Conservation (phyloP, 129 eudicot genomes). For the Cynara cardunculus region DNA sequence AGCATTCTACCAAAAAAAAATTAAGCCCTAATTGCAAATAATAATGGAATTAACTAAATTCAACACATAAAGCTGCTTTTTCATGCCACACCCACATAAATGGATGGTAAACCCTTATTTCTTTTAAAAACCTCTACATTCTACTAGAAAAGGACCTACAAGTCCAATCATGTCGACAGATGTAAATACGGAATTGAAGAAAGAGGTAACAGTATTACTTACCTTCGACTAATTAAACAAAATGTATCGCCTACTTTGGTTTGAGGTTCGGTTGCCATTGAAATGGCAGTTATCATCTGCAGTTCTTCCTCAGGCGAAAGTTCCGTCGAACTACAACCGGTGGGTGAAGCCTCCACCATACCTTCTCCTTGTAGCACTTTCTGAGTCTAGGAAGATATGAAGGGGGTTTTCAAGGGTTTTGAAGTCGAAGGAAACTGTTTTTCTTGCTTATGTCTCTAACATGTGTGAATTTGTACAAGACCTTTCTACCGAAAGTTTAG, state of each 20-base stretch:
- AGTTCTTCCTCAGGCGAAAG: slow-evolving; percentile 82
- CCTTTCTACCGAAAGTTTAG: background rate
- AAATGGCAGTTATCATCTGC: slow-evolving; percentile 44
- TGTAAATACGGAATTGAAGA: background rate
- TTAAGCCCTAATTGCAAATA: slow-evolving; percentile 9
- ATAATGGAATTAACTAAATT: background rate
- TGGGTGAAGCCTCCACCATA: slow-evolving; percentile 28
- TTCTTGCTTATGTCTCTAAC: slow-evolving; percentile 11
- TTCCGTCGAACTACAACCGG: slow-evolving; percentile 23
- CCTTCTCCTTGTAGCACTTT: slow-evolving; percentile 7
- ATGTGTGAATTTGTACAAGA: slow-evolving; percentile 10
- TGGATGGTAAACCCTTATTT: slow-evolving; percentile 2
- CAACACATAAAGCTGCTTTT: background rate
- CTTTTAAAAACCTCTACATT: background rate
- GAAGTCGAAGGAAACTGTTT: slow-evolving; percentile 10
- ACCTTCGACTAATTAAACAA: slow-evolving; percentile 72
- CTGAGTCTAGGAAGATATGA: background rate
- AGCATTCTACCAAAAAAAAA: background rate
- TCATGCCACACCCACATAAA: background rate
- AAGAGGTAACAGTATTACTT: background rate
- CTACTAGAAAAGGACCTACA: slow-evolving; percentile 4
- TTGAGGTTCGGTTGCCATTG: slow-evolving; percentile 59
- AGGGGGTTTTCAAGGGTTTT: slow-evolving; percentile 19
- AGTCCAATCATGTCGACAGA: background rate
- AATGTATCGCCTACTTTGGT: slow-evolving; percentile 80